Conservation (phyloP, 805 yeast genomes). For the Monosporozyma unispora region DNA sequence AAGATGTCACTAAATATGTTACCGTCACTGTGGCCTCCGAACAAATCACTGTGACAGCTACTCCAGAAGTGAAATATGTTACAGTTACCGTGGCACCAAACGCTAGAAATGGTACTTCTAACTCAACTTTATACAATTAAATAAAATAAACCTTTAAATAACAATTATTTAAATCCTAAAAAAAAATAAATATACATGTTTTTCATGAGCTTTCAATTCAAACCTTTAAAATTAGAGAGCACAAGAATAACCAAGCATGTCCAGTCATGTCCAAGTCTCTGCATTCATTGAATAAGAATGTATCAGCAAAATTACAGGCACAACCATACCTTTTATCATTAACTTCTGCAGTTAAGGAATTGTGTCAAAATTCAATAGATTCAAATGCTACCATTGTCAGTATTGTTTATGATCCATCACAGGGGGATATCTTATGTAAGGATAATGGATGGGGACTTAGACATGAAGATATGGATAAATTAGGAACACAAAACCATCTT, state of each 20-base stretch:
- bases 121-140: neutral
- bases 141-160: too few relatives aligned
- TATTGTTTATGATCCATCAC: constrained; percentile 15
- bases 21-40: constrained; percentile 3
- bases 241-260: too few relatives aligned
- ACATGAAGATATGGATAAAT: constrained; percentile 35
- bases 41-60: neutral
- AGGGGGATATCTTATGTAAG: constrained; percentile 30
- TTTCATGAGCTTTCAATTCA: too few relatives aligned
- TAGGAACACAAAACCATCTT: constrained; percentile 38
- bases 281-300: constrained; percentile 11
- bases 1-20: constrained; percentile 5
- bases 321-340: constrained; percentile 32
- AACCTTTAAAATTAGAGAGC: too few relatives aligned
- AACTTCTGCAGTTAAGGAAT: constrained; percentile 38
- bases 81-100: constrained; percentile 15
- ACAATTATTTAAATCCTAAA: too few relatives aligned
- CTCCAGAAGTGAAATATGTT: constrained; percentile 8
- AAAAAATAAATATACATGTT: too few relatives aligned
- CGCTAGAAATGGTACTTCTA: constrained; percentile 8
- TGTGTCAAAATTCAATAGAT: constrained; percentile 49
- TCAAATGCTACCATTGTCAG: constrained; percentile 37
- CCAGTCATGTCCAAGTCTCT: too few relatives aligned
- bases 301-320: constrained; percentile 21
- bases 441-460: constrained; percentile 73